These are phyloP conservation scores for Lolium multiflorum DNA, from an alignment of 176 grass and related monocot genomes.

Conservation along the genomic window DNA sequence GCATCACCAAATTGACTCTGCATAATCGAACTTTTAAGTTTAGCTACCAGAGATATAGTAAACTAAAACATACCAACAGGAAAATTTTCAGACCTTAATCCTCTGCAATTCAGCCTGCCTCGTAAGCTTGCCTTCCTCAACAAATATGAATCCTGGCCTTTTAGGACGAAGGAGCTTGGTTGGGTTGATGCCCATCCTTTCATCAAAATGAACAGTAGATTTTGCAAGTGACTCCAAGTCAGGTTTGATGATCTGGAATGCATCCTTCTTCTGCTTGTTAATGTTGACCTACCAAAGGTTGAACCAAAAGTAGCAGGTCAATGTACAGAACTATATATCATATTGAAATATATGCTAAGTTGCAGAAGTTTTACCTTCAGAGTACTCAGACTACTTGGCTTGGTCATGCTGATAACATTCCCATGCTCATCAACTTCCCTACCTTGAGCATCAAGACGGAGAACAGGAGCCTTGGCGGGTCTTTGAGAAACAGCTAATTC, in stretches of 20 bases:
- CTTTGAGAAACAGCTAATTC: slow-evolving; percentile 72
- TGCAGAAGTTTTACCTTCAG: slow-evolving; percentile 68
- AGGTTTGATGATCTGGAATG: slow-evolving; percentile 98
- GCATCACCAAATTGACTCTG: slow-evolving; percentile 99
- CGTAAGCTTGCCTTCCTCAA: slow-evolving; percentile 91
- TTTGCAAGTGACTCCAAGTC: slow-evolving; percentile 85
- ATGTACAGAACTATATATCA: slow-evolving; percentile 5
- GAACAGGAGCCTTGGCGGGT: slow-evolving; percentile 80
- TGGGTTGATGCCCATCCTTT: slow-evolving; percentile 88
- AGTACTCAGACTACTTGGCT: slow-evolving; percentile 84
- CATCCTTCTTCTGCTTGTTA: slow-evolving; percentile 97
- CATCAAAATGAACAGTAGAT: slow-evolving; percentile 90
- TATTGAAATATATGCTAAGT: slow-evolving; percentile 13
- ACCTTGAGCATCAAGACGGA: slow-evolving; percentile 92
- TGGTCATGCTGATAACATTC: slow-evolving; percentile 77
- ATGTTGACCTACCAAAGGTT: slow-evolving; percentile 79
- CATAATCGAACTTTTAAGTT: slow-evolving; percentile 30
- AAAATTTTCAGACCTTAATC: slow-evolving; percentile 66
- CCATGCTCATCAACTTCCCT: slow-evolving; percentile 96
- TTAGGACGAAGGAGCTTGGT: slow-evolving; percentile 86
- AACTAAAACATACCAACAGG: slow-evolving; percentile 23
- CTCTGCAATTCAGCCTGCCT: slow-evolving; percentile 89
- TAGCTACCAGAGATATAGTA: slow-evolving; percentile 25
- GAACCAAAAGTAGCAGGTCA: slow-evolving; percentile 34
- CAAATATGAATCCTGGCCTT: slow-evolving; percentile 86